Base-by-base conservation (phyloP, 768 basidiomycete species). In the Coprinopsis cinerea region DNA sequence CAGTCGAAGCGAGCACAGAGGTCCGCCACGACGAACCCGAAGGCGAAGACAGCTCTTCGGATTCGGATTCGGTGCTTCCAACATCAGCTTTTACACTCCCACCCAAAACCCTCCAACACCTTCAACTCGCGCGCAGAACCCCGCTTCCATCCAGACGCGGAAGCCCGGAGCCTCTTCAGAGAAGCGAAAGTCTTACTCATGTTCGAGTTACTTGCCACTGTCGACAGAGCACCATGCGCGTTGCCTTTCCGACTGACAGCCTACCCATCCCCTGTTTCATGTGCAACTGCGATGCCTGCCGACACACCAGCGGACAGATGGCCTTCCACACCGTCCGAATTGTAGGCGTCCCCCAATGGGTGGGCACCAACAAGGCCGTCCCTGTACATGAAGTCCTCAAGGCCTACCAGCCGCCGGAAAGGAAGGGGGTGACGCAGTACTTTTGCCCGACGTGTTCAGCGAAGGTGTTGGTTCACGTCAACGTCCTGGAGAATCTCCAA, bases 241-340 rank as follows among this genome's bases (percentile, higher is more conserved):
- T 64, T 10, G 52, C 54, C 1, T 59, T 67, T 49, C 47, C 49
- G 1, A 59, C 55, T 2, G 32, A 48, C 1, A 52, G 53, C 0
- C 62, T 64, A 22, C 66, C 64, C 10, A 53, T 61, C 23, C 47
- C 52, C 3, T 54, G 48, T 45, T 53, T 59, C 26, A 37, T 61
- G 22, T 67, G 66, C 49, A 64, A 67, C 43, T 67, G 66, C 53
- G 58, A 57, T 26, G 55, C 56, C 2, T 67, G 66, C 39, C 52
- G 64, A 17, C 66, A 66, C 44, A 44, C 54, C 17, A 58, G 59
- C 2, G 66, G 66, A 0, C 61, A 66, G 44, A 55, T 67, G 54
- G 61, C 55, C 18, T 52, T 57, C 15, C 50, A 57, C 18, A 47
- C 57, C 10, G 52, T 61, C 18, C 37, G 24, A 15, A 42, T 49